Evolutionary conservation across 164 flowering plant genomes (phyloP), one percentile per base, ranked within the genome.

Genomic region (Chloranthus sessilifolius): DNA sequence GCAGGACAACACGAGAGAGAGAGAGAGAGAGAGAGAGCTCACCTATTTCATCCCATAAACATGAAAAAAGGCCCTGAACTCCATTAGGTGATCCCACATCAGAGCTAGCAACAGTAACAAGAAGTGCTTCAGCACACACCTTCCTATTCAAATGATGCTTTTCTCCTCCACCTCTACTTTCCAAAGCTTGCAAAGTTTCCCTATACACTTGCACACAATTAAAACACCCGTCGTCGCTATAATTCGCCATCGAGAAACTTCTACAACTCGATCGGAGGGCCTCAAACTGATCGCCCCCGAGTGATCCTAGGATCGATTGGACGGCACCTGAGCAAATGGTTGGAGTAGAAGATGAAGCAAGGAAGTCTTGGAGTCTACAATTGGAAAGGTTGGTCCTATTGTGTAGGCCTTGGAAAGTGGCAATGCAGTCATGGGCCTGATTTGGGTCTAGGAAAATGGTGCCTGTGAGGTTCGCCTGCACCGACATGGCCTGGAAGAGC

Each of bases 91-190:
- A 64, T 12, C 38, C 36, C 6, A 29, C 46, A 28, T 64, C 59
- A 22, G 56, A 41, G 68, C 64, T 64, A 23, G 68, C 68, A 48
- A 64, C 55, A 47, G 42, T 49, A 43, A 64, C 56, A 28, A 64
- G 68, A 24, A 64, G 51, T 17, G 63, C 60, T 39, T 59, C 64
- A 24, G 47, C 40, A 43, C 68, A 64, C 10, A 50, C 51, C 12
- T 33, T 35, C 36, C 27, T 43, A 35, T 11, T 28, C 8, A 19
- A 22, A 2, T n/a, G 46, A 16, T 31, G 37, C 7, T n/a, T 30
- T 11, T 35, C 30, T 0, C 45, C 47, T 24, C 37, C 45, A 33
- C 48, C 15, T 7, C 31, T 55, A n/a, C 43, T 39, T 41, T 37
- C 29, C 35, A 64, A 52, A 42, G 35, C 55, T 53, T 43, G 23